Evolutionary conservation across 2,329 filamentous ascomycete genomes (phyloP).

Genomic region (Coleophoma cylindrospora): DNA sequence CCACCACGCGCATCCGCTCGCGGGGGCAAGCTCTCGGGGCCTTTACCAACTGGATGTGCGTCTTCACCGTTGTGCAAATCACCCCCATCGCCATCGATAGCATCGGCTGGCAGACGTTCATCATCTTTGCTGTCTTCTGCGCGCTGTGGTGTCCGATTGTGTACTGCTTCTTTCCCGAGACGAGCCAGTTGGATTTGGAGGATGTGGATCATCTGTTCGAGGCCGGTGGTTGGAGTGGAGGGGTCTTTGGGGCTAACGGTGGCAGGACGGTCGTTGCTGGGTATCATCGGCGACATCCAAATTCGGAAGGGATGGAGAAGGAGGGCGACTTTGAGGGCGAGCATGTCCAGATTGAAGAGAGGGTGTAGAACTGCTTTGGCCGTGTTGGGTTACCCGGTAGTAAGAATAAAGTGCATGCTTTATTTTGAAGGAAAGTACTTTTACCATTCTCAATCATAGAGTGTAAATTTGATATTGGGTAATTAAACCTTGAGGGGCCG

Average conservation of each 20-base stretch:
- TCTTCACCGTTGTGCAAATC: conserved; percentile 56
- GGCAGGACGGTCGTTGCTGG: conserved; percentile 15
- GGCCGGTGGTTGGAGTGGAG: conserved; percentile 30
- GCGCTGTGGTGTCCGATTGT: conserved; percentile 33
- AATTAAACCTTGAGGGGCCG: too few species aligned
- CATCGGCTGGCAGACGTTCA: conserved; percentile 39
- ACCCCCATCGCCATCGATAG: conserved; percentile 45
- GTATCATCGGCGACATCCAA: conserved; percentile 3
- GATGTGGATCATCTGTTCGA: conserved; percentile 37
- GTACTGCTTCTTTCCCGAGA: conserved; percentile 42
- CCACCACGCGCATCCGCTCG: conserved; percentile 36
- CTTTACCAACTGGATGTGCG: conserved; percentile 64
- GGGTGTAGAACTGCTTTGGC: background rate
- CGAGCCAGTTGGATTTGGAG: conserved; percentile 36
- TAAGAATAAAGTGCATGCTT: background rate
- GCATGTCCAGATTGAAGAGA: conserved; percentile 1
- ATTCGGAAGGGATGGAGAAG: conserved; percentile 2
- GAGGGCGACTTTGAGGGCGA: background rate
- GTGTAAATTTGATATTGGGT: too few species aligned
- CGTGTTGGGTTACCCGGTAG: background rate
- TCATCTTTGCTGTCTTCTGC: conserved; percentile 39
- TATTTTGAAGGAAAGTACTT: background rate
- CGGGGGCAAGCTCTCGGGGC: conserved; percentile 43
- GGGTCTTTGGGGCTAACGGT: conserved; percentile 25
- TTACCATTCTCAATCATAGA: background rate